Evolutionary conservation across 1,139 yeast species (phyloP).

Genomic region (Pichia sp.): DNA sequence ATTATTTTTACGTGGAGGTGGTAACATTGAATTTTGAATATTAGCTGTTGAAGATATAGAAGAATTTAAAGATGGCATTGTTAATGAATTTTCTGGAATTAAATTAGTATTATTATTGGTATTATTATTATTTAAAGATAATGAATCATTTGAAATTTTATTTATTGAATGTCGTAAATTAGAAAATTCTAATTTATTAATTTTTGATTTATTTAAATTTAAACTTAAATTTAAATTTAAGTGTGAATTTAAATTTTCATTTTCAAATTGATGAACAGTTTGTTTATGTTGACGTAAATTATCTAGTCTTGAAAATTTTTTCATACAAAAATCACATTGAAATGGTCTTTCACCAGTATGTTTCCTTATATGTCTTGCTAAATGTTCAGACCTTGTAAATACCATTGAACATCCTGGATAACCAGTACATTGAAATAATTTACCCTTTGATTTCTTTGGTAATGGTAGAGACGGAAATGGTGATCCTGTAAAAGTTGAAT

Average conservation of each 20-base stretch:
- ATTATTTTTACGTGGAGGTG: conserved; percentile 26
- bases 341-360: conserved; percentile 96
- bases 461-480: not conserved
- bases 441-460: conserved; percentile 43
- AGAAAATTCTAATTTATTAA: not conserved
- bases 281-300: conserved; percentile 89
- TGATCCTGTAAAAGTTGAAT: too few relatives aligned
- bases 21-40: conserved; percentile 22
- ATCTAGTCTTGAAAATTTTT: conserved; percentile 78
- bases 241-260: too few relatives aligned
- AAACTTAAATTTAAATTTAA: too few relatives aligned
- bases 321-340: conserved; percentile 75
- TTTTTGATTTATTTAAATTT: not conserved
- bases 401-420: conserved; percentile 85
- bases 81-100: not conserved
- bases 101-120: not conserved
- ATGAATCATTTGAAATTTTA: not conserved
- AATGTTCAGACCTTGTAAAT: conserved; percentile 82
- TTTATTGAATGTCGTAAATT: not conserved
- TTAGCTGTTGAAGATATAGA: conserved; percentile 19
- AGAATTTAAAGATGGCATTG: conserved; percentile 23
- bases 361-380: conserved; percentile 86
- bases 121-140: not conserved
- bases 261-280: conserved; percentile 83
- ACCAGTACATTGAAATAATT: conserved; percentile 81